Evolutionary conservation across 2,329 filamentous ascomycete species (phyloP).

Genomic region (Beauveria bassiana): DNA sequence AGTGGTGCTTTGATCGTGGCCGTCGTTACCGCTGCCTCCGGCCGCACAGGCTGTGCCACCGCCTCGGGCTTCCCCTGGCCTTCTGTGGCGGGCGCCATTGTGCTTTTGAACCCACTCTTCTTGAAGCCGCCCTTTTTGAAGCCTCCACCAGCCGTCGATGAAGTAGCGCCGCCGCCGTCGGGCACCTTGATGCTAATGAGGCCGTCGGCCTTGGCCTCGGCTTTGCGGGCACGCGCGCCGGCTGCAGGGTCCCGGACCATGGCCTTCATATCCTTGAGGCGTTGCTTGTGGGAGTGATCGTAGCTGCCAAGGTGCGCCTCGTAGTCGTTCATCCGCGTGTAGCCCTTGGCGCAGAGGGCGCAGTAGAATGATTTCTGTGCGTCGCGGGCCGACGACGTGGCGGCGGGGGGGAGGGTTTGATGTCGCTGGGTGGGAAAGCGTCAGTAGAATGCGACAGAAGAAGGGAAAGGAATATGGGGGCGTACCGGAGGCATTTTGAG

Average conservation of each 20-base stretch:
- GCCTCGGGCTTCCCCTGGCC: constrained; percentile 13
- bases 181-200: constrained; percentile 60
- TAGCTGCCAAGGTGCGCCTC: constrained; percentile 91
- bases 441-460: neutral
- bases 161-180: constrained; percentile 25
- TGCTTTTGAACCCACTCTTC: constrained; percentile 76
- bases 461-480: neutral
- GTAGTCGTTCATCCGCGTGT: constrained; percentile 91
- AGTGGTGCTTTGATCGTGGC: constrained; percentile 16
- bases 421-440: constrained; percentile 45
- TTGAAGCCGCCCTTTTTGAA: constrained; percentile 69
- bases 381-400: constrained; percentile 60
- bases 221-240: constrained; percentile 56
- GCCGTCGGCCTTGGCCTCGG: constrained; percentile 62
- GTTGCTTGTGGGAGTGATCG: constrained; percentile 91
- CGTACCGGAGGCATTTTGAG: constrained; percentile 2
- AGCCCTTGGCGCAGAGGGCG: constrained; percentile 86
- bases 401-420: constrained; percentile 50
- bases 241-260: constrained; percentile 66
- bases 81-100: constrained; percentile 52
- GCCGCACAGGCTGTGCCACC: constrained; percentile 33
- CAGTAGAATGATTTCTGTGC: constrained; percentile 77
- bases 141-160: constrained; percentile 28
- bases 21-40: constrained; percentile 18
- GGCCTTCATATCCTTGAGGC: constrained; percentile 80